Base-by-base conservation (phyloP, 2,329 filamentous ascomycete species). In the Alternaria brassicicola region DNA sequence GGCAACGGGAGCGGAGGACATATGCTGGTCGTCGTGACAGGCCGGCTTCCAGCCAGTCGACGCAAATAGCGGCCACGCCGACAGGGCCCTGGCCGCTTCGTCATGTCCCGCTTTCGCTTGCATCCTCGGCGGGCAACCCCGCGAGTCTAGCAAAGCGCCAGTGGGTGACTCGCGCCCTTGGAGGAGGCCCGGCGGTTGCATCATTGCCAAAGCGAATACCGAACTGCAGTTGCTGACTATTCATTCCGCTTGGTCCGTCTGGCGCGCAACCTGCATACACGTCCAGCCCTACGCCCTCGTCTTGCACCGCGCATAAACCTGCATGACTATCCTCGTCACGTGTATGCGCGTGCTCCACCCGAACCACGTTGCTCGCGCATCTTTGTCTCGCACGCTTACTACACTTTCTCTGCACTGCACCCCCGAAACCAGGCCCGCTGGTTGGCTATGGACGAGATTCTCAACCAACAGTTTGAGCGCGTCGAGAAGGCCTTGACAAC, bases 401-500 rank as follows among this genome's bases (percentile, higher is more conserved):
- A 25, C 19, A 9, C 42, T n/a, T 6, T n/a, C 26, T 26, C 23
- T 21, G 31, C n/a, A 10, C 41, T 3, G 9, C 28, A 23, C 19
- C 6, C 13, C 31, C 36, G 15, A 13, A 21, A 7, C 33, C 19
- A 23, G 10, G 19, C 10, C 42, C 30, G n/a, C 47, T 25, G 23
- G 2, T 15, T 49, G n/a, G 41, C 41, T 61, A 83, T 83, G 80
- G 76, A 79, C 52, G 69, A 72, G 47, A 60, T 78, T 28, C 76
- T 83, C 30, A 76, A 79, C 28, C 65, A 71, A 13, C 80, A 78
- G 59, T 82, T 82, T 60, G 73, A 79, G 64, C 77, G 80, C 59
- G 72, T 83, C 41, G 80, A 83, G 56, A 72, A 75, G 51, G 80
- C 80, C 5, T 81, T 96, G 19, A 84, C 85, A 12, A 86, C 81